A percentile compares a stretch with the other conserved stretches of the same genome.
phyloP scores from a whole-genome alignment of 2,329 filamentous ascomycete genomes.

The Triangularia setosa region DNA sequence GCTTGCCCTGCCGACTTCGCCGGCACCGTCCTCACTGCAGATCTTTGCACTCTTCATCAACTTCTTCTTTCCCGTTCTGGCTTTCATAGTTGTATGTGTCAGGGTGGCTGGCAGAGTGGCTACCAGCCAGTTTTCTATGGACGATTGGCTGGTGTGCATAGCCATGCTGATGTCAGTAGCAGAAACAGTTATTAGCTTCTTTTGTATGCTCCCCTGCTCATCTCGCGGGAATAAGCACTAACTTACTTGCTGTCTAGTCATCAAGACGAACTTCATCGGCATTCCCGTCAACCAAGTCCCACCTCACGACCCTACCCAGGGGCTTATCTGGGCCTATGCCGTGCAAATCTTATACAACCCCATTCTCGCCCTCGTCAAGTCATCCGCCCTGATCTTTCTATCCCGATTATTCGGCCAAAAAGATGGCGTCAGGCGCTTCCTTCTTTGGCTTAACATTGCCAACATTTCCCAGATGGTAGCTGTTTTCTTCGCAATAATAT shows the following conservation, averaged over 20 bases:
- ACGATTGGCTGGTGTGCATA: constrained; percentile 32
- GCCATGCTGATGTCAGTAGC: constrained; percentile 31
- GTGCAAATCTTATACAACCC: constrained; percentile 36
- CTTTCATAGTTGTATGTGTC: constrained; percentile 26
- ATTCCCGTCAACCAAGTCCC: constrained; percentile 24
- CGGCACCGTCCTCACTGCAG: constrained; percentile 26
- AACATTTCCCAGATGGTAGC: constrained; percentile 31
- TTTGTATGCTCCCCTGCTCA: constrained; percentile 23
- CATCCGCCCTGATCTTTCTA: constrained; percentile 33
- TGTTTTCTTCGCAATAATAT: constrained; percentile 33
- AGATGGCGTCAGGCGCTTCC: constrained; percentile 25
- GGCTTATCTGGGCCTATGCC: constrained; percentile 30
- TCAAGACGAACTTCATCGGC: constrained; percentile 32
- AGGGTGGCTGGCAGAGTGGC: constrained; percentile 27
- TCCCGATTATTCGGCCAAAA: constrained; percentile 32
- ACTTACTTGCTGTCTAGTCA: constrained; percentile 23
- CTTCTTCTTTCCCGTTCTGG: constrained; percentile 30
- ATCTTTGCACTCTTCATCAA: constrained; percentile 30
- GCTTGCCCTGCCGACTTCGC: constrained; percentile 14
- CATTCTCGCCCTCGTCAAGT: constrained; percentile 35
- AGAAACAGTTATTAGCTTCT: constrained; percentile 30
- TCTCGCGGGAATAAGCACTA: not conserved
- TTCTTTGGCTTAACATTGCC: constrained; percentile 31
- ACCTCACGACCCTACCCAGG: constrained; percentile 26
- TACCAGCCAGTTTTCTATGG: constrained; percentile 27